Percentiles rank a stretch among this genome's conserved stretches.
Conservation (phyloP, 2,329 filamentous ascomycete genomes). For the Sordariomycetes sp. region DNA sequence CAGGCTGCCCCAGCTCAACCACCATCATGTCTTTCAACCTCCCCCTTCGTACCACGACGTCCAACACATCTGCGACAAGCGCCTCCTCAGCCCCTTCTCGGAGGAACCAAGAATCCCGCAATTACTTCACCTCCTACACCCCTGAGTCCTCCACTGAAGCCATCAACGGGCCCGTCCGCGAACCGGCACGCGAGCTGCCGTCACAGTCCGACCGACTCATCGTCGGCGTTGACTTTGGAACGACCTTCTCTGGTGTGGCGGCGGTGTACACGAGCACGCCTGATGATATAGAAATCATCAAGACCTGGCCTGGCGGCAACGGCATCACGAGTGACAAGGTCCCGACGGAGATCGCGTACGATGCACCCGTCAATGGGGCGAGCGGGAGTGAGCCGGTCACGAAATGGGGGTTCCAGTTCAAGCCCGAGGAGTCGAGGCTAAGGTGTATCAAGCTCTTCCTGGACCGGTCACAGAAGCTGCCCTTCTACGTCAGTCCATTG, state of each 20-base stretch:
- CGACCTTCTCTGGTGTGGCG: slow-evolving; percentile 72
- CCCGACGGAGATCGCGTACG: slow-evolving; percentile 66
- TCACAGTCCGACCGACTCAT: slow-evolving; percentile 56
- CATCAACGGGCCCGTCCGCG: slow-evolving; percentile 51
- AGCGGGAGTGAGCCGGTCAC: slow-evolving; percentile 39
- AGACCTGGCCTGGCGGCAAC: slow-evolving; percentile 75
- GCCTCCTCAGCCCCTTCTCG: slow-evolving; percentile 21
- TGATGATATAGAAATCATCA: slow-evolving; percentile 76
- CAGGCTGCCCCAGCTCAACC: slow-evolving; percentile 3
- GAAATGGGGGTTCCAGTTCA: slow-evolving; percentile 80
- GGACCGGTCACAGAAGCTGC: slow-evolving; percentile 70
- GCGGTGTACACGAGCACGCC: slow-evolving; percentile 67
- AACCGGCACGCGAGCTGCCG: slow-evolving; percentile 41
- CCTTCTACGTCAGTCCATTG: slow-evolving; percentile 69
- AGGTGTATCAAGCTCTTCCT: slow-evolving; percentile 81
- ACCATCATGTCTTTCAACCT: slow-evolving; percentile 39
- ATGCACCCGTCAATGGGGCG: slow-evolving; percentile 12
- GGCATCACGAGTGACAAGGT: slow-evolving; percentile 86
- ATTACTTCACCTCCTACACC: slow-evolving; percentile 47
- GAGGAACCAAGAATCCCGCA: slow-evolving; percentile 45
- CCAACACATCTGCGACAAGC: slow-evolving; percentile 9
- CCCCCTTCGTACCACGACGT: slow-evolving; percentile 35
- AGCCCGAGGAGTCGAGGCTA: slow-evolving; percentile 64
- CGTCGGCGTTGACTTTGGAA: slow-evolving; percentile 75
- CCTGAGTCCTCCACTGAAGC: slow-evolving; percentile 50